phyloP scores from a whole-genome alignment of 306 rosid species.

The Gynostemma pentaphyllum region DNA sequence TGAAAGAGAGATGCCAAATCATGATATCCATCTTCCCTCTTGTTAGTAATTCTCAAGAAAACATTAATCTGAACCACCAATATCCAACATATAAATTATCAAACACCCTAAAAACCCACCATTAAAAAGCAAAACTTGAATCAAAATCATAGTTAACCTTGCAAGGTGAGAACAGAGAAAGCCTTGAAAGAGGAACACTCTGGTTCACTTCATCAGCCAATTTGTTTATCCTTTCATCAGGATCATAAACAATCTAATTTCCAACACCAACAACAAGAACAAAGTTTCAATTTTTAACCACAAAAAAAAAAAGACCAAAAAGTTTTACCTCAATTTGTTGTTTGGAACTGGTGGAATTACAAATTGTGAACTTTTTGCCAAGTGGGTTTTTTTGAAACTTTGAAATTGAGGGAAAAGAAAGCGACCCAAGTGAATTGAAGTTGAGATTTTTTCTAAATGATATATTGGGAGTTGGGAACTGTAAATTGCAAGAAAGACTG shows the following conservation, averaged over 20 bases:
- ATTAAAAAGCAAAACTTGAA: slow-evolving; percentile 1
- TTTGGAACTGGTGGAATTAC: slow-evolving; percentile 37
- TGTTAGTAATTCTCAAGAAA: slow-evolving; percentile 82
- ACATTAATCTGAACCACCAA: slow-evolving; percentile 47
- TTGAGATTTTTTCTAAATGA: slow-evolving; percentile 18
- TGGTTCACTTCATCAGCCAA: slow-evolving; percentile 62
- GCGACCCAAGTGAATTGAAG: slow-evolving; percentile 20
- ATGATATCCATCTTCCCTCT: slow-evolving; percentile 94
- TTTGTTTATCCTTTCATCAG: slow-evolving; percentile 72
- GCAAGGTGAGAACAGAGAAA: slow-evolving; percentile 90
- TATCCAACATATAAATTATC: slow-evolving; percentile 8
- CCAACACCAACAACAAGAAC: slow-evolving; percentile 15
- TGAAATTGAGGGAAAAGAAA: slow-evolving; percentile 24
- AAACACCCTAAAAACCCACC: background rate
- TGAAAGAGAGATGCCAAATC: slow-evolving; percentile 96
- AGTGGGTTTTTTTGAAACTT: slow-evolving; percentile 22
- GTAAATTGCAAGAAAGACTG: slow-evolving; percentile 32
- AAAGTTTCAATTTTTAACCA: background rate
- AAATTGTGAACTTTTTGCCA: slow-evolving; percentile 27
- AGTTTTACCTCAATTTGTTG: slow-evolving; percentile 62
- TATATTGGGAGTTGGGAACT: slow-evolving; percentile 25
- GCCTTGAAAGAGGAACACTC: slow-evolving; percentile 77
- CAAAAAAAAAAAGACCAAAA: slow-evolving; percentile 1
- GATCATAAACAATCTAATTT: slow-evolving; percentile 61
- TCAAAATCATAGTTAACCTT: slow-evolving; percentile 43